A percentile compares a stretch with the other conserved stretches of the same genome.
Evolutionary conservation across 2,329 filamentous ascomycete species (phyloP).

Genomic region (Diaporthe citriasiana): DNA sequence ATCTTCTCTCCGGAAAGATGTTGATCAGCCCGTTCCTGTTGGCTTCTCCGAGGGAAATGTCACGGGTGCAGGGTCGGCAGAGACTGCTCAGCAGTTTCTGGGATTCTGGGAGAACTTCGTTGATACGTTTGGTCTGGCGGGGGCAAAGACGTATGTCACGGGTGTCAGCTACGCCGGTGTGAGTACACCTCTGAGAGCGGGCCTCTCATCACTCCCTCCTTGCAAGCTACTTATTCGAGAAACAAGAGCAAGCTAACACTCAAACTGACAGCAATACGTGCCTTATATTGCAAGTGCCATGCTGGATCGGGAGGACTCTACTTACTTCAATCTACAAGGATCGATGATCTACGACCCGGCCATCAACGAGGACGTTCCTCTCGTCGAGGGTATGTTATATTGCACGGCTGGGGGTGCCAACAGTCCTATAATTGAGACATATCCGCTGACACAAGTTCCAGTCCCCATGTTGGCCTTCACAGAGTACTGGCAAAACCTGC

Average conservation of each 20-base stretch:
- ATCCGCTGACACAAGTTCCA: not conserved
- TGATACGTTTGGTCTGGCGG: slow-evolving; percentile 65
- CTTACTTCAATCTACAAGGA: slow-evolving; percentile 53
- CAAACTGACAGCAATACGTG: slow-evolving; percentile 56
- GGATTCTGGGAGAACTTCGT: slow-evolving; percentile 60
- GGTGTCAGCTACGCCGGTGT: slow-evolving; percentile 67
- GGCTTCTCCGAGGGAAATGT: slow-evolving; percentile 16
- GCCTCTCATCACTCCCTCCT: no score
- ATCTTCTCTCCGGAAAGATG: not conserved
- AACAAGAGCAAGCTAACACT: not conserved
- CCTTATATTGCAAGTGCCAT: slow-evolving; percentile 70
- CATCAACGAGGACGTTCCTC: slow-evolving; percentile 63
- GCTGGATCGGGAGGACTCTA: slow-evolving; percentile 58
- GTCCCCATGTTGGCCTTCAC: slow-evolving; percentile 22
- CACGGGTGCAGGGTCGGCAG: slow-evolving; percentile 20
- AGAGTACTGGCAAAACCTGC: slow-evolving; percentile 14
- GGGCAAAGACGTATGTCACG: slow-evolving; percentile 67
- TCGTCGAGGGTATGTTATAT: slow-evolving; percentile 22
- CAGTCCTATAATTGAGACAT: not conserved
- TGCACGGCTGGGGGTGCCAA: not conserved
- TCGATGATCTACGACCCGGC: slow-evolving; percentile 77
- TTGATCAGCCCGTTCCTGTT: slow-evolving; percentile 22
- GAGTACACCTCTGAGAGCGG: not conserved
- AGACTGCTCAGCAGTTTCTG: slow-evolving; percentile 21
- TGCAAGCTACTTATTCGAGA: no score